Conservation (phyloP, 2,329 filamentous ascomycete genomes). For the Cladophialophora psammophila region DNA sequence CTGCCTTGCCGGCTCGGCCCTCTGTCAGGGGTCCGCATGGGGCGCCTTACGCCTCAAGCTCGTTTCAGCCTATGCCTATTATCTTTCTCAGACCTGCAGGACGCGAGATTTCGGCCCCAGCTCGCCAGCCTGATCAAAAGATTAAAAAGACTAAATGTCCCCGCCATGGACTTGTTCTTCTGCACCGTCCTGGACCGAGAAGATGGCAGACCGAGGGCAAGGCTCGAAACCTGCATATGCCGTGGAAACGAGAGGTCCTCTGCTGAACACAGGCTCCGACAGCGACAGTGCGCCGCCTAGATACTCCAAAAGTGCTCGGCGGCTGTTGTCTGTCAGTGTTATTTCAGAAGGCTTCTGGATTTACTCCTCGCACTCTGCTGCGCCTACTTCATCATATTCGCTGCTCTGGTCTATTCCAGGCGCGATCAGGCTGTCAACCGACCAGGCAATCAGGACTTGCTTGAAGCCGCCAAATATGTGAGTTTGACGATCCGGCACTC, state of each 20-base stretch:
- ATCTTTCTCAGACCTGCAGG: neutral
- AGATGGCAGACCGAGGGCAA: neutral
- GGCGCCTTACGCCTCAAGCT: neutral
- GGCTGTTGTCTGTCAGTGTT: neutral
- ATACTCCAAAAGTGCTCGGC: constrained; percentile 4
- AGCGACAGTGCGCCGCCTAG: neutral
- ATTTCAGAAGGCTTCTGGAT: constrained; percentile 9
- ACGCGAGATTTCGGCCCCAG: neutral
- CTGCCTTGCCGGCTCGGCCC: neutral
- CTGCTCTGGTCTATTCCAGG: constrained; percentile 10
- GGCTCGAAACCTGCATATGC: neutral
- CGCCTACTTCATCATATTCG: constrained; percentile 19
- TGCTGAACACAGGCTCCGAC: neutral
- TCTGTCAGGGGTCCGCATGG: neutral
- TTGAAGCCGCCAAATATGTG: constrained; percentile 20
- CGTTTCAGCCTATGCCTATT: neutral
- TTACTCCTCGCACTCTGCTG: constrained; percentile 4
- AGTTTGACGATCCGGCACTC: neutral
- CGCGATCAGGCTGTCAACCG: constrained; percentile 12
- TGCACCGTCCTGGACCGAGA: neutral
- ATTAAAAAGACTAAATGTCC: neutral
- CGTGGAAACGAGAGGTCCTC: neutral
- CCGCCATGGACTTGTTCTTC: neutral
- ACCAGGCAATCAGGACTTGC: constrained; percentile 9
- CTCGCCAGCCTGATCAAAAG: neutral